Evolutionary conservation across 2,329 filamentous ascomycete species (phyloP), one percentile per base, ranked within the genome.

Genomic region (Colletotrichum liriopes): DNA sequence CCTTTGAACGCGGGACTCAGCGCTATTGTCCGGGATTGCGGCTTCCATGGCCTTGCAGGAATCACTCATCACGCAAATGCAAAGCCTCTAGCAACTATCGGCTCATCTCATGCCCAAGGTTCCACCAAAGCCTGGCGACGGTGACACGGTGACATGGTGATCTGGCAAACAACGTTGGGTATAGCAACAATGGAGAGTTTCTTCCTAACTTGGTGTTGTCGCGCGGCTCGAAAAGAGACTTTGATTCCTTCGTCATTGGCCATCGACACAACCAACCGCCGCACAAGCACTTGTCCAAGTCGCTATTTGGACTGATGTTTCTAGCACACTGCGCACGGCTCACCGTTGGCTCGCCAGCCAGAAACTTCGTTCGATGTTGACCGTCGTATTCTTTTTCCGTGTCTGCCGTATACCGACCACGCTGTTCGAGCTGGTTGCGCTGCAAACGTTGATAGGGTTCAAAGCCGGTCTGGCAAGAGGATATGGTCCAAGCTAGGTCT

Each of bases 11-110:
- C 51, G 56, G 51, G 14, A 47, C n/a, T 65, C 58, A 14, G 58
- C 58, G 26, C 37, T 64, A 29, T 55, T 35, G 51, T 61, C 56
- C 52, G 43, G 64, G 43, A 66, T n/a, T 45, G 26, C 47, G 47
- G 43, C 45, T 41, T 55, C 37, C 60, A 49, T 39, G 29, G 63
- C 43, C 43, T 65, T 39, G 35, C 59, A 68, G 49, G 47, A 67
- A 54, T 4, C 37, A 47, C 58, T 61, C 47, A 62, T 45, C 26
- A 61, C 32, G 45, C 26, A 64, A 39, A 43, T 29, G 23, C 52
- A 58, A 47, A 16, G 63, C 11, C 16, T 47, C 35, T 35, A 29
- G 49, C 35, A 54, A 56, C 23, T 37, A 49, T 66, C 43, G 54
- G 20, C 26, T 56, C 29, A 32, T 3, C 29, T 3, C 6, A 20